These are phyloP conservation scores for Globisporangium rhizosaccharum DNA, from an alignment of 352 stramenopile species.

Conservation along the genomic window DNA sequence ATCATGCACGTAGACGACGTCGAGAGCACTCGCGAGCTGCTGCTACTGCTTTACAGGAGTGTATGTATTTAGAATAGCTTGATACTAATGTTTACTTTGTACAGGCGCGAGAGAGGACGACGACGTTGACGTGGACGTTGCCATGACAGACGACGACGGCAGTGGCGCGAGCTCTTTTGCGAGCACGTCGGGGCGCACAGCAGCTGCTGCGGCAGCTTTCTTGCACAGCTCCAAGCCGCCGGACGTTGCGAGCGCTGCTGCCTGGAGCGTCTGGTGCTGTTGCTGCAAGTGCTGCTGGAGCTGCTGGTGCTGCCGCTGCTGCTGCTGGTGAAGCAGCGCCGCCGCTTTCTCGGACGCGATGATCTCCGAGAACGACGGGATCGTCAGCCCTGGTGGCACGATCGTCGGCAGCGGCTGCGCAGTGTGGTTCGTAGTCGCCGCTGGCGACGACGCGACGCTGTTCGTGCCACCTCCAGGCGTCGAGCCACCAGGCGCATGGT, in stretches of 20 bases:
- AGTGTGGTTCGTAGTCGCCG: constrained; percentile 12
- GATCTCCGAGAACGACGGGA: constrained; percentile 18
- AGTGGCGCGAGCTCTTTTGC: constrained; percentile 4
- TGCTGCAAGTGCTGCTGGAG: constrained; percentile 20
- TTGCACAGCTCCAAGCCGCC: constrained; percentile 1
- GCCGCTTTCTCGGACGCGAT: constrained; percentile 15
- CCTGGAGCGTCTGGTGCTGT: constrained; percentile 16
- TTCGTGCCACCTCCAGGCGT: neutral
- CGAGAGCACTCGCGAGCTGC: neutral
- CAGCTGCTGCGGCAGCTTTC: constrained; percentile 2
- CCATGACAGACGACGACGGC: neutral
- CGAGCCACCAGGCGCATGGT: constrained; percentile 1
- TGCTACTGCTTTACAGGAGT: neutral
- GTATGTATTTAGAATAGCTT: constrained; percentile 4
- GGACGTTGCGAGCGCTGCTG: neutral
- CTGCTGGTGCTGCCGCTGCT: constrained; percentile 29
- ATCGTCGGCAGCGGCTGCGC: constrained; percentile 10
- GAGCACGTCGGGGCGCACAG: constrained; percentile 7
- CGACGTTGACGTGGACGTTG: neutral
- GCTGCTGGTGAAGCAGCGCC: constrained; percentile 9
- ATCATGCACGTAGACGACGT: neutral
- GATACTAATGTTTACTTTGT: constrained; percentile 17
- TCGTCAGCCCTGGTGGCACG: constrained; percentile 12
- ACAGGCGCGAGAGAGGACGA: constrained; percentile 3
- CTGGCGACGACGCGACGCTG: constrained; percentile 14